Evolutionary conservation across 1,139 yeast genomes (phyloP).

Genomic region (Nakaseomyces kungkrabaensis): DNA sequence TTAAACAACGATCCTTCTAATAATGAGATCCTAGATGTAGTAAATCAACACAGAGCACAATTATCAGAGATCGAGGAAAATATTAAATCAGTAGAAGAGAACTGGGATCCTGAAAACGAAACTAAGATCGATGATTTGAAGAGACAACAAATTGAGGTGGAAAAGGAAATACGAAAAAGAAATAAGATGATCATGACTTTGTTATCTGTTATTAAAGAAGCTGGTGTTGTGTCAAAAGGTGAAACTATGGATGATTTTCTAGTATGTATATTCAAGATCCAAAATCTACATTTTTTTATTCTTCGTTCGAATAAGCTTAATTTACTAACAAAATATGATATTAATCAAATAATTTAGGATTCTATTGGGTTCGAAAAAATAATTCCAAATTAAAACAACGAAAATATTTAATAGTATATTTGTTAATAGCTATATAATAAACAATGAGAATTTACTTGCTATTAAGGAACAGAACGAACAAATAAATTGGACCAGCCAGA

Average conservation of each 20-base stretch:
- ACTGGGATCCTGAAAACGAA: slow-evolving; percentile 15
- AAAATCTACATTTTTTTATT: slow-evolving; percentile 10
- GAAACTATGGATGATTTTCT: slow-evolving; percentile 17
- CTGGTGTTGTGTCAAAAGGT: slow-evolving; percentile 10
- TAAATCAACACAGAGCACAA: slow-evolving; percentile 7
- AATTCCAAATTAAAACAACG: not conserved
- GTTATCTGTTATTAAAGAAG: slow-evolving; percentile 16
- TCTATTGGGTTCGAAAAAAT: slow-evolving; percentile 15
- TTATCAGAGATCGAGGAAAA: slow-evolving; percentile 6
- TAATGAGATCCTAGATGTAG: slow-evolving; percentile 9
- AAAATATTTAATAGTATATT: not conserved
- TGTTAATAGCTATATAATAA: not conserved
- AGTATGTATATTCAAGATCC: slow-evolving; percentile 19
- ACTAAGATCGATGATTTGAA: slow-evolving; percentile 6
- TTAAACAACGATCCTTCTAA: slow-evolving; percentile 15
- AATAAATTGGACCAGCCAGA: not conserved
- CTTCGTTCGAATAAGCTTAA: not conserved
- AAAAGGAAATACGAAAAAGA: slow-evolving; percentile 13
- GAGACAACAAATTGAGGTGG: slow-evolving; percentile 9
- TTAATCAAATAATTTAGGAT: slow-evolving; percentile 10
- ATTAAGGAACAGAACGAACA: not conserved
- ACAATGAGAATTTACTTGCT: not conserved
- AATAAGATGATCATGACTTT: slow-evolving; percentile 11
- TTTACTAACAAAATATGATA: slow-evolving; percentile 4
- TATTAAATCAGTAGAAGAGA: slow-evolving; percentile 8